phyloP scores from a whole-genome alignment of 805 yeast genomes.

The Candida incommunis region DNA sequence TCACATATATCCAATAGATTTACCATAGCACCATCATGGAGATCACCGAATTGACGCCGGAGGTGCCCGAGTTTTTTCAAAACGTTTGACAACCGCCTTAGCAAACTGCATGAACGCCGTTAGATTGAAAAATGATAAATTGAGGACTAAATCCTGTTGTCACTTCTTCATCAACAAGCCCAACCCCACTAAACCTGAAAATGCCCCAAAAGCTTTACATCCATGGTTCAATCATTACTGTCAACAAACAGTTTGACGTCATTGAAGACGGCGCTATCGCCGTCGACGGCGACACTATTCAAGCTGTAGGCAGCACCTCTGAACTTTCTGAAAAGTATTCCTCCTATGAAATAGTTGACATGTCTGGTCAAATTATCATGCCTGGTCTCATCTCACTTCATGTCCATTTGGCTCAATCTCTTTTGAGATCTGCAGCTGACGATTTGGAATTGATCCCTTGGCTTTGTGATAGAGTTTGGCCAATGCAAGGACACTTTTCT shows the following conservation, averaged over 20 bases:
- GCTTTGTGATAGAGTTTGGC: slow-evolving; percentile 10
- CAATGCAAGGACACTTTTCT: slow-evolving; percentile 9
- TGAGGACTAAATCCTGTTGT: too few relatives aligned
- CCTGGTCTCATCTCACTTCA: slow-evolving; percentile 10
- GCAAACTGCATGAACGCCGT: too few relatives aligned
- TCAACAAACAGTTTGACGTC: slow-evolving; percentile 4
- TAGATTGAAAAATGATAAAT: too few relatives aligned
- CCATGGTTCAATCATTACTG: slow-evolving; percentile 15
- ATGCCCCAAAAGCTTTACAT: slow-evolving; percentile 30
- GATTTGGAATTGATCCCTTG: slow-evolving; percentile 7
- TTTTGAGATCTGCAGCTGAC: slow-evolving; percentile 8
- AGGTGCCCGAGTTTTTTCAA: too few relatives aligned
- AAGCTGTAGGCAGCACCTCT: slow-evolving; percentile 6
- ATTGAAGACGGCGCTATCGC: slow-evolving; percentile 7
- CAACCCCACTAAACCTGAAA: too few relatives aligned
- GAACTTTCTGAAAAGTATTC: slow-evolving; percentile 4
- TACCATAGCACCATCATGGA: too few relatives aligned
- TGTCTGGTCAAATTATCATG: slow-evolving; percentile 6
- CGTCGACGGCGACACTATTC: slow-evolving; percentile 3
- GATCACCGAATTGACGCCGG: too few relatives aligned
- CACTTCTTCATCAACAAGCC: too few relatives aligned
- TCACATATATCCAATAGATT: too few relatives aligned
- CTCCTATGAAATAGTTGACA: slow-evolving; percentile 2
- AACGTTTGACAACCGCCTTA: too few relatives aligned
- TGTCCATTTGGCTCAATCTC: slow-evolving; percentile 9